A percentile compares a stretch with the other conserved stretches of the same genome.
Evolutionary conservation across 345 rosid species (phyloP).

Genomic region (Citropsis articulata): DNA sequence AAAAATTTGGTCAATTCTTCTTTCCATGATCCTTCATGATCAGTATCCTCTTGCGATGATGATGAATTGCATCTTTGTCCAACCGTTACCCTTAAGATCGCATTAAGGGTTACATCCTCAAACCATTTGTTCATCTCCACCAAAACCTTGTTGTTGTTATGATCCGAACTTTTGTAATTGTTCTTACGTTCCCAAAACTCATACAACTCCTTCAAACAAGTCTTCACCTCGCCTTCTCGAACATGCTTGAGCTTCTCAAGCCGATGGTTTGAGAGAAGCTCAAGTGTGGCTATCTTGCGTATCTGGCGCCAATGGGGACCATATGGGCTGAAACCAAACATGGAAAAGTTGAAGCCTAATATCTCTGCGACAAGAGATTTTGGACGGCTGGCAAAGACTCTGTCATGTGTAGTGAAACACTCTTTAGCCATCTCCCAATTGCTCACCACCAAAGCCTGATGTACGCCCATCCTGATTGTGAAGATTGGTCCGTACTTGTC

Average conservation of each 20-base stretch:
- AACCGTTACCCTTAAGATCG: constrained; percentile 21
- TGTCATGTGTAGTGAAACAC: too few relatives aligned
- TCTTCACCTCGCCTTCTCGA: constrained; percentile 24
- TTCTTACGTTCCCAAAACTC: constrained; percentile 4
- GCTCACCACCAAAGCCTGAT: too few relatives aligned
- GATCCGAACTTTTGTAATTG: neutral
- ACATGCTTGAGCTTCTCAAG: neutral
- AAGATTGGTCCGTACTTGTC: neutral
- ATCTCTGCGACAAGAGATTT: constrained; percentile 16
- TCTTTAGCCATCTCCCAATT: too few relatives aligned
- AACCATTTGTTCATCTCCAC: constrained; percentile 40
- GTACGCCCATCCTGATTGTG: too few relatives aligned
- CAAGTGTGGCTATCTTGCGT: too few relatives aligned
- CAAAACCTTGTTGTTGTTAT: neutral
- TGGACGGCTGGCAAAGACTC: constrained; percentile 9
- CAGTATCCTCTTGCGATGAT: neutral
- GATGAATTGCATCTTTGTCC: constrained; percentile 20
- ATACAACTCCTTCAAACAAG: constrained; percentile 15
- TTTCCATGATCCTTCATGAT: neutral
- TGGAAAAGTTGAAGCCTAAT: constrained; percentile 25
- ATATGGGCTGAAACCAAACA: constrained; percentile 29
- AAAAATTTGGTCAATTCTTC: constrained; percentile 16
- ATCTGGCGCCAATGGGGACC: constrained; percentile 30
- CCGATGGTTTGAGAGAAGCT: too few relatives aligned
- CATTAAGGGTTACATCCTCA: constrained; percentile 28